Evolutionary conservation across 768 basidiomycete species (phyloP).

Genomic region (Termitomyces sp.): DNA sequence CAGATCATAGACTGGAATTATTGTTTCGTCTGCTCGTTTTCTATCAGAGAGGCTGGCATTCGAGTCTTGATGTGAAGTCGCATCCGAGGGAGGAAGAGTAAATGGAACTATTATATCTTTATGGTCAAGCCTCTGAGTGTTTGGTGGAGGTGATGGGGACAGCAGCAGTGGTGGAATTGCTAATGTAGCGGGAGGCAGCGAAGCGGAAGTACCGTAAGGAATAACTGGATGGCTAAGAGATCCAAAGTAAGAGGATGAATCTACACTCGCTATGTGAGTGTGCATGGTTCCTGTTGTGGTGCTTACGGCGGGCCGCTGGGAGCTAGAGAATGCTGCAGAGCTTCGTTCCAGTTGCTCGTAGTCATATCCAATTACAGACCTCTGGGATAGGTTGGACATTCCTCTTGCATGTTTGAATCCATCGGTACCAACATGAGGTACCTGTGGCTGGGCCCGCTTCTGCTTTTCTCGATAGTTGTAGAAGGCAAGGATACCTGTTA

Average conservation of each 20-base stretch:
- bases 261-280: slow-evolving; percentile 29
- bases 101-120: slow-evolving; percentile 36
- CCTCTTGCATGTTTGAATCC: slow-evolving; percentile 9
- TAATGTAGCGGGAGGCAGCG: slow-evolving; percentile 10
- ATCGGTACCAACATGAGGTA: not conserved
- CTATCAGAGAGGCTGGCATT: slow-evolving; percentile 18
- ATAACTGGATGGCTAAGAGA: slow-evolving; percentile 18
- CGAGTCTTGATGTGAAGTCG: slow-evolving; percentile 8
- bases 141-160: slow-evolving; percentile 9
- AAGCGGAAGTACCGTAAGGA: slow-evolving; percentile 14
- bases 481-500: slow-evolving; percentile 24
- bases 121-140: slow-evolving; percentile 9
- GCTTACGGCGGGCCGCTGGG: slow-evolving; percentile 21
- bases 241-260: slow-evolving; percentile 29
- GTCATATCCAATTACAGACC: slow-evolving; percentile 14
- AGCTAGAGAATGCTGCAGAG: slow-evolving; percentile 21
- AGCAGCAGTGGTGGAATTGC: slow-evolving; percentile 9
- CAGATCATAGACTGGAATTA: slow-evolving; percentile 26
- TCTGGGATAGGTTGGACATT: slow-evolving; percentile 19
- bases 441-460: not conserved
- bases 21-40: slow-evolving; percentile 28
- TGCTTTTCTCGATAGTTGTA: slow-evolving; percentile 22
- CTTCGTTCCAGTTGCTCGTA: slow-evolving; percentile 15
- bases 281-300: slow-evolving; percentile 22
- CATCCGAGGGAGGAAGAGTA: slow-evolving; percentile 16